Conservation (phyloP, 2,329 filamentous ascomycete species). For the Neonectria sp. region DNA sequence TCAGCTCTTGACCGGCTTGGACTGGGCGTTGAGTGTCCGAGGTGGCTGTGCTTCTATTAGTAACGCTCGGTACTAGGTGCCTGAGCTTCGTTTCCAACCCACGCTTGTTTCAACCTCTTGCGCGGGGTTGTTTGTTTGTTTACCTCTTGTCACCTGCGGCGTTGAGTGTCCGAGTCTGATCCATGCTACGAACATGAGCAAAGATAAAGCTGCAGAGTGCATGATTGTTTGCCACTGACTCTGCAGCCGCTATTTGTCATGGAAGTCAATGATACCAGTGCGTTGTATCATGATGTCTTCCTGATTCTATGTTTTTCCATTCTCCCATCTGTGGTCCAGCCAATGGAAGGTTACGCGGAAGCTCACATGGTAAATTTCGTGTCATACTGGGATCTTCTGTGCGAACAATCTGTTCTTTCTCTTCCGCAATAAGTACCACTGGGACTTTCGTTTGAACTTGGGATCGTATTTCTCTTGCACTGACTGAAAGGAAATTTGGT, state of each 20-base stretch:
- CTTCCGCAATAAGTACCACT: no score
- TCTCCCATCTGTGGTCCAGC: background rate
- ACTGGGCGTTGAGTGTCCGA: background rate
- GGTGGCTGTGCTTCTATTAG: background rate
- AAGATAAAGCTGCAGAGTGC: conserved; percentile 18
- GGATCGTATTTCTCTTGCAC: no score
- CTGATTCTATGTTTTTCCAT: background rate
- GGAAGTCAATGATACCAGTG: background rate
- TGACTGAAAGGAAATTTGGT: no score
- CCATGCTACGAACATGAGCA: conserved; percentile 1
- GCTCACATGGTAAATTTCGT: background rate
- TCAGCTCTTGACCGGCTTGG: background rate
- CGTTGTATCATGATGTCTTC: background rate
- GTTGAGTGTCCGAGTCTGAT: background rate
- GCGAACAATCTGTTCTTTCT: no score
- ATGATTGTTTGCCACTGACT: conserved; percentile 10
- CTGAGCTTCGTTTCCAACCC: background rate
- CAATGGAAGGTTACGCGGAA: background rate
- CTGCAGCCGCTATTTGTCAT: background rate
- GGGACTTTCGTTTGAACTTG: no score
- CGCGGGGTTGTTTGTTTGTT: conserved; percentile 34
- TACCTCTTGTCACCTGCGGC: background rate
- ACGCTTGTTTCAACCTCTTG: conserved; percentile 9
- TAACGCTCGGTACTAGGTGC: background rate
- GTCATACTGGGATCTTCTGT: background rate